A percentile compares a stretch with the other conserved stretches of the same genome.
Evolutionary conservation across 1,284 basidiomycete species (phyloP).

Genomic region (Pseudozyma hubeiensis): DNA sequence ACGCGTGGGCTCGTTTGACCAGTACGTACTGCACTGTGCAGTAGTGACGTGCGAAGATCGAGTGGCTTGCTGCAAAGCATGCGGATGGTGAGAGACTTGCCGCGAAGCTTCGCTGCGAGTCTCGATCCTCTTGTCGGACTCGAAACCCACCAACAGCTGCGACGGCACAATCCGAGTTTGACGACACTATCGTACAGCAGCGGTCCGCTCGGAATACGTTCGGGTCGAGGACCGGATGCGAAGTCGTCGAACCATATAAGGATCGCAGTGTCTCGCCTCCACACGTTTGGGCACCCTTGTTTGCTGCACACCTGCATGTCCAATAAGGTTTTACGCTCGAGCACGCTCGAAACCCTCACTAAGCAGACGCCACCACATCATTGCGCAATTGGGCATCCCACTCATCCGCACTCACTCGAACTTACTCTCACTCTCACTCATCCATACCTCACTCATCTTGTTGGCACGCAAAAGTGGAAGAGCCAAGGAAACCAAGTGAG

Average conservation of each 20-base stretch:
- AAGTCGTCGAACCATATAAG: background rate
- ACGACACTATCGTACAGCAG: too few species aligned
- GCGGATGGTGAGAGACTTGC: background rate
- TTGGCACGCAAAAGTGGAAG: too few species aligned
- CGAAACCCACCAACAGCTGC: background rate
- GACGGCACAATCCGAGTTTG: too few species aligned
- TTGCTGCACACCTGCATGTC: too few species aligned
- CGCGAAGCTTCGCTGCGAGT: constrained; percentile 1
- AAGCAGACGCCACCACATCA: constrained; percentile 12
- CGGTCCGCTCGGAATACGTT: background rate
- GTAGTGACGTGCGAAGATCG: too few species aligned
- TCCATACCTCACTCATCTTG: background rate
- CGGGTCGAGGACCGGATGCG: background rate
- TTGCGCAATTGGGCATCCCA: background rate
- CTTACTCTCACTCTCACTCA: constrained; percentile 1
- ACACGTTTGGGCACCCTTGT: too few species aligned
- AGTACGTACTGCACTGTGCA: too few species aligned
- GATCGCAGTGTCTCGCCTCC: background rate
- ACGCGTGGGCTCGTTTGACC: too few species aligned
- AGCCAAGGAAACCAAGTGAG: too few species aligned
- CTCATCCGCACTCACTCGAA: background rate
- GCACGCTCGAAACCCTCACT: constrained; percentile 12
- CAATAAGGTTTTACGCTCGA: background rate
- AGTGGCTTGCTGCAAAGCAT: too few species aligned
- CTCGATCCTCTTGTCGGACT: background rate